Evolutionary conservation across 257 asterid species (phyloP).

Genomic region (Solanum pennellii): DNA sequence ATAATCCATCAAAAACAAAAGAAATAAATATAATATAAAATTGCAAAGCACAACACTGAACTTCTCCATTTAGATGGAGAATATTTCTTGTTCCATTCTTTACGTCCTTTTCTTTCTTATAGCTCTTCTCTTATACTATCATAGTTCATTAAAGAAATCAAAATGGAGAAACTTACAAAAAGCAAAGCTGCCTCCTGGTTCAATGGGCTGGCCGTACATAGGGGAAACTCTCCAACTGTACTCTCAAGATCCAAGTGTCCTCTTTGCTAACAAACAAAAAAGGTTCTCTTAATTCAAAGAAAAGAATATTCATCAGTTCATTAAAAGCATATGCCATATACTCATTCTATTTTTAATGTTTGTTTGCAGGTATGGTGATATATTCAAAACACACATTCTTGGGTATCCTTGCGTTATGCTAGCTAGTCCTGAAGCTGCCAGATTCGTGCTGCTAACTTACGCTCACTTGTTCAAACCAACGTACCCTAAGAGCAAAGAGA

Average conservation of each 20-base stretch:
- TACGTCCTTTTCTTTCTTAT: conserved; percentile 39
- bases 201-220: conserved; percentile 70
- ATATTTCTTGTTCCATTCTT: neutral
- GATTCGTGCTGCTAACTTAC: conserved; percentile 53
- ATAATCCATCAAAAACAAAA: neutral
- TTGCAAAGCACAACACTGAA: neutral
- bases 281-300: conserved; percentile 16
- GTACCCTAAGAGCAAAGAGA: conserved; percentile 81
- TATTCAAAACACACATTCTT: conserved; percentile 67
- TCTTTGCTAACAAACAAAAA: conserved; percentile 46
- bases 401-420: conserved; percentile 84
- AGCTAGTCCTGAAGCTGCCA: conserved; percentile 67
- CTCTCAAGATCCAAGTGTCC: conserved; percentile 53
- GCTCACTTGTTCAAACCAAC: conserved; percentile 67
- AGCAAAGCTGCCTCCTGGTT: conserved; percentile 54
- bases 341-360: neutral
- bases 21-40: neutral
- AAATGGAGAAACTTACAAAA: conserved; percentile 7
- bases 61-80: conserved; percentile 7
- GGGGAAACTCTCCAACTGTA: conserved; percentile 77
- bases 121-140: conserved; percentile 20
- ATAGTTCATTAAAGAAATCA: conserved; percentile 19
- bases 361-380: conserved; percentile 49
- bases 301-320: neutral
- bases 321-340: neutral